Evolutionary conservation across 225 moss, liverwort and hornwort species (phyloP), one percentile per base, ranked within the genome.

Genomic region (Lunularia cruciata): DNA sequence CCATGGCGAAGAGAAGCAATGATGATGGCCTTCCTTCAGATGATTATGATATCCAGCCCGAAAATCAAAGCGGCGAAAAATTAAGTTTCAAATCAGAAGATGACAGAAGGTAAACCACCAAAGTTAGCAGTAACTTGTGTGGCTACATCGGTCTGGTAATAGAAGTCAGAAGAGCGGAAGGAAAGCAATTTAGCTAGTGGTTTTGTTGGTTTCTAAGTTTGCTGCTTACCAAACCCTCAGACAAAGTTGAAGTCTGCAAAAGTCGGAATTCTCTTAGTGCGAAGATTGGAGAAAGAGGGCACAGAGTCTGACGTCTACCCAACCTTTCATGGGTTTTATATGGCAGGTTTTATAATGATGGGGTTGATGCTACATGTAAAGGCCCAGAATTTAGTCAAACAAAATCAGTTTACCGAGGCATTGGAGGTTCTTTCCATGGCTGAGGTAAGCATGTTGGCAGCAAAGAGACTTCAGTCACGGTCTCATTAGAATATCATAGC

Each of bases 361-460:
- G 96, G 96, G n/a, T 87, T 96, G 52, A 89, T 92, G 89, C 76
- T 96, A 81, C 96, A 96, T 78, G 84, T 86, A 5, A 92, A 96
- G 78, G 96, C 87, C 18, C 90, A 89, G 18, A 82, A 82, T 76
- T 72, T 92, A 23, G 65, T 96, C 68, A 86, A 92, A 69, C 77
- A 73, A 33, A 71, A 61, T 65, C 90, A 78, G 74, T 92, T 81
- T 47, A 68, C 80, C 9, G 92, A 92, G 70, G 96, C 90, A 35
- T 68, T 96, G 72, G 92, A 92, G 74, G 87, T 96, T 70, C 86
- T 96, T 67, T 78, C 77, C 25, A 88, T 90, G 89, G 80, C 92
- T 46, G 96, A 92, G 88, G 88, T 88, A 42, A 14, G 35, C 15
- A 56, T 65, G 52, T n/a, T 26, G 36, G 38, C 57, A 26, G 28